Percentiles rank a stretch among this genome's conserved stretches.
These are phyloP conservation scores for Mycena citricolor DNA, from an alignment of 1,284 basidiomycete species.

Conservation along the genomic window DNA sequence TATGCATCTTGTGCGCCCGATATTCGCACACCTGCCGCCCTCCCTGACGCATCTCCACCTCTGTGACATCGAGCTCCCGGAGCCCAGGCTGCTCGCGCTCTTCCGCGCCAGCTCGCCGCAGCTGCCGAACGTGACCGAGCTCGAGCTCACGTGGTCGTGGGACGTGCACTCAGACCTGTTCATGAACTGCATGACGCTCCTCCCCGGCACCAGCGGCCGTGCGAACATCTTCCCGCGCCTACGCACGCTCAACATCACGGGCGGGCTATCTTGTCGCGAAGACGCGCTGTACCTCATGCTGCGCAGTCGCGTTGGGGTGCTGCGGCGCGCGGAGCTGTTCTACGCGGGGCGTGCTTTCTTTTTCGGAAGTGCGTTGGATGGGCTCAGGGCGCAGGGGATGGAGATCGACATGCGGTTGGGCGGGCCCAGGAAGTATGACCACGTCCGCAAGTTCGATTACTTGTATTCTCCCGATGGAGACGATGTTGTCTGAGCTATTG, in stretches of 20 bases:
- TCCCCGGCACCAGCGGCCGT: not conserved
- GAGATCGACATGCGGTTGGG: no score
- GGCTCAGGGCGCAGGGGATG: slow-evolving; percentile 10
- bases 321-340: slow-evolving; percentile 12
- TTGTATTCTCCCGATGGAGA: no score
- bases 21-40: no score
- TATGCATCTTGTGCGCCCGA: no score
- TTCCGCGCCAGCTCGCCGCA: no score
- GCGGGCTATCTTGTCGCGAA: slow-evolving; percentile 15
- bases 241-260: slow-evolving; percentile 12
- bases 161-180: slow-evolving; percentile 15
- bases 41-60: no score
- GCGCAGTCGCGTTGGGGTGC: slow-evolving; percentile 2
- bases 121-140: no score
- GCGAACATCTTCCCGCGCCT: slow-evolving; percentile 6
- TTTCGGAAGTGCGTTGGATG: slow-evolving; percentile 14
- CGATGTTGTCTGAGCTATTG: no score
- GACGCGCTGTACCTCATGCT: slow-evolving; percentile 13
- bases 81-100: no score
- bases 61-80: no score
- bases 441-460: no score
- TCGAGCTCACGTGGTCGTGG: slow-evolving; percentile 16
- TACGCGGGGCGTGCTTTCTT: slow-evolving; percentile 21
- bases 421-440: no score
- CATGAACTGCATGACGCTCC: slow-evolving; percentile 14